Conservation (phyloP, 805 yeast genomes). For the Ascoidea tarda region DNA sequence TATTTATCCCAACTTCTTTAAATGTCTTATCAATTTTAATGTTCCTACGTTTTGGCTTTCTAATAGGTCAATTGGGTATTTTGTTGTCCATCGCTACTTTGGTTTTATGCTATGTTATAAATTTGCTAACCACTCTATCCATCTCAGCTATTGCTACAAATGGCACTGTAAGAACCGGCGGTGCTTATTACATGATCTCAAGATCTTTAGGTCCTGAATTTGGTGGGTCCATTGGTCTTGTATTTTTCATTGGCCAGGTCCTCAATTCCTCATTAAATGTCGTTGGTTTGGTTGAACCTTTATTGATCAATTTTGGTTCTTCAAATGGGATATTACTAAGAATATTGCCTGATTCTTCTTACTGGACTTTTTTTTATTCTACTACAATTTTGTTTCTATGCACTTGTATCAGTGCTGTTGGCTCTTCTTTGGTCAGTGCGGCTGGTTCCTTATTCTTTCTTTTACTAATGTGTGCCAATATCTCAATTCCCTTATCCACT, state of each 20-base stretch:
- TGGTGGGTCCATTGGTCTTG: constrained; percentile 95
- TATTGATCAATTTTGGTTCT: constrained; percentile 63
- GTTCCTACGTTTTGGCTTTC: constrained; percentile 92
- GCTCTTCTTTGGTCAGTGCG: constrained; percentile 67
- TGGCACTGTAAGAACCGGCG: constrained; percentile 96
- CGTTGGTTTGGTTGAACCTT: constrained; percentile 89
- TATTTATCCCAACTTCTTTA: constrained; percentile 83
- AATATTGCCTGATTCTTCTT: constrained; percentile 54
- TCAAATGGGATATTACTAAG: constrained; percentile 35
- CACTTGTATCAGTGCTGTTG: constrained; percentile 64
- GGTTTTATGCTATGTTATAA: constrained; percentile 62
- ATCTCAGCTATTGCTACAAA: constrained; percentile 94
- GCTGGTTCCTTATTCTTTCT: constrained; percentile 69
- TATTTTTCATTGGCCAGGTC: constrained; percentile 90
- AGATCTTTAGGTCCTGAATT: constrained; percentile 94
- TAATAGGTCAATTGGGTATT: constrained; percentile 89
- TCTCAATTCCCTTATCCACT: constrained; percentile 72
- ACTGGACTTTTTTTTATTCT: constrained; percentile 60
- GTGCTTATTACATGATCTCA: constrained; percentile 95
- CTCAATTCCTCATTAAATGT: constrained; percentile 86
- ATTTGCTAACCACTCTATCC: constrained; percentile 75
- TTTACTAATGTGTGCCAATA: constrained; percentile 51
- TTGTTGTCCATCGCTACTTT: constrained; percentile 60
- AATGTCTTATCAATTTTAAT: constrained; percentile 88
- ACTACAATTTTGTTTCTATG: constrained; percentile 57